Conservation (phyloP, 179 eudicot genomes). For the Heliamphora ciliata region DNA sequence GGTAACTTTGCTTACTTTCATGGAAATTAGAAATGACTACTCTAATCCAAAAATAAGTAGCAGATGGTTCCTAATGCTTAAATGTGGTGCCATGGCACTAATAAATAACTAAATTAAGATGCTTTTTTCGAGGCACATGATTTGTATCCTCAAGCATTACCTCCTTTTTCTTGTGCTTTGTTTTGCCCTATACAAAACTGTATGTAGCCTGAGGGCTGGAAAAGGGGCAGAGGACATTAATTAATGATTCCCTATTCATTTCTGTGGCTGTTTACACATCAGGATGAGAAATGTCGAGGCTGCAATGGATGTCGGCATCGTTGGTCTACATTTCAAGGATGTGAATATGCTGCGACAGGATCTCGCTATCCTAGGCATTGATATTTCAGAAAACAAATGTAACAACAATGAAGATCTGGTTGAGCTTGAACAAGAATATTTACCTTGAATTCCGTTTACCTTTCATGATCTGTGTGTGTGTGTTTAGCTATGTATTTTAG, state of each 20-base stretch:
- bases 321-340: conserved; percentile 69
- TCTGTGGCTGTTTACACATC: conserved; percentile 4
- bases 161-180: not conserved
- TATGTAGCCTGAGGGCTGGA: not conserved
- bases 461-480: not conserved
- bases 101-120: not conserved
- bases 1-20: not conserved
- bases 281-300: conserved; percentile 81
- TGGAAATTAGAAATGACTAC: not conserved
- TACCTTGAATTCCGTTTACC: conserved; percentile 8
- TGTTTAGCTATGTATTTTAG: not conserved
- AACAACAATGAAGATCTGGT: conserved; percentile 10
- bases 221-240: not conserved
- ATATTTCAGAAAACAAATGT: conserved; percentile 16
- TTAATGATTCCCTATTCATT: conserved; percentile 8
- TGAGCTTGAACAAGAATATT: conserved; percentile 15
- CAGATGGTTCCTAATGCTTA: not conserved
- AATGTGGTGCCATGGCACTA: not conserved
- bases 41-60: not conserved
- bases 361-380: conserved; percentile 47
- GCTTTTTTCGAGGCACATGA: not conserved
- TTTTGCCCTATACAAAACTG: not conserved
- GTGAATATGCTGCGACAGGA: conserved; percentile 47
- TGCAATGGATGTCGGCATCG: conserved; percentile 60
- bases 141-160: not conserved